Percentiles rank a stretch among this genome's conserved stretches.
phyloP scores from a whole-genome alignment of 257 asterid genomes.

The Cynanchum wilfordii region DNA sequence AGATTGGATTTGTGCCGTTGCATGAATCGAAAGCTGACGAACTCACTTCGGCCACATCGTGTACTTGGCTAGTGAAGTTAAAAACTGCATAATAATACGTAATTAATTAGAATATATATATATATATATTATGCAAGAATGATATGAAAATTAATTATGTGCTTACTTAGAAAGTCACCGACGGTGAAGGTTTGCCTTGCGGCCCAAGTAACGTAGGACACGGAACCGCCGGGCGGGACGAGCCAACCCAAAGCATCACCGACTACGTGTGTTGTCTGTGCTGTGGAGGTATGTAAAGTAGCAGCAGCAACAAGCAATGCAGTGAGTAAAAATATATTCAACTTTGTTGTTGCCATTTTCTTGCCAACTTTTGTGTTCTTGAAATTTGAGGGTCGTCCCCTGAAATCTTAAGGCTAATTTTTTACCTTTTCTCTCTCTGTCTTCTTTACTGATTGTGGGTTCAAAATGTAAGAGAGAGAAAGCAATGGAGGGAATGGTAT shows the following conservation, averaged over 20 bases:
- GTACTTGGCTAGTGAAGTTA: slow-evolving; percentile 44
- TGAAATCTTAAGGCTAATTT: background rate
- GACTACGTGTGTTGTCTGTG: slow-evolving; percentile 62
- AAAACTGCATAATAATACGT: slow-evolving; percentile 33
- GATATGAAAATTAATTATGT: too few relatives aligned
- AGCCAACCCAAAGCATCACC: slow-evolving; percentile 65
- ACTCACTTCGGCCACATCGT: slow-evolving; percentile 55
- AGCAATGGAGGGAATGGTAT: background rate
- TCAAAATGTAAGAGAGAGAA: background rate
- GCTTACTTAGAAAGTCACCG: slow-evolving; percentile 58
- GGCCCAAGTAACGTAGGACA: slow-evolving; percentile 59
- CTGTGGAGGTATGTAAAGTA: slow-evolving; percentile 34
- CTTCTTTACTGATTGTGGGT: background rate
- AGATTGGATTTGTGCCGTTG: slow-evolving; percentile 40
- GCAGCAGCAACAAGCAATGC: slow-evolving; percentile 37
- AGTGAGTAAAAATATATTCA: slow-evolving; percentile 22
- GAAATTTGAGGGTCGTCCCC: slow-evolving; percentile 16
- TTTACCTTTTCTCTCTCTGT: background rate
- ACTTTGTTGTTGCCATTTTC: slow-evolving; percentile 37
- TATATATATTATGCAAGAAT: too few relatives aligned
- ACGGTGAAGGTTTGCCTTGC: slow-evolving; percentile 34
- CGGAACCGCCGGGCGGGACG: slow-evolving; percentile 53
- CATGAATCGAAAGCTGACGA: slow-evolving; percentile 41
- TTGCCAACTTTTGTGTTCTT: slow-evolving; percentile 27
- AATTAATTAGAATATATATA: background rate